Evolutionary conservation across 2,329 filamentous ascomycete species (phyloP).

Genomic region (Phyllosticta citrichinensis): DNA sequence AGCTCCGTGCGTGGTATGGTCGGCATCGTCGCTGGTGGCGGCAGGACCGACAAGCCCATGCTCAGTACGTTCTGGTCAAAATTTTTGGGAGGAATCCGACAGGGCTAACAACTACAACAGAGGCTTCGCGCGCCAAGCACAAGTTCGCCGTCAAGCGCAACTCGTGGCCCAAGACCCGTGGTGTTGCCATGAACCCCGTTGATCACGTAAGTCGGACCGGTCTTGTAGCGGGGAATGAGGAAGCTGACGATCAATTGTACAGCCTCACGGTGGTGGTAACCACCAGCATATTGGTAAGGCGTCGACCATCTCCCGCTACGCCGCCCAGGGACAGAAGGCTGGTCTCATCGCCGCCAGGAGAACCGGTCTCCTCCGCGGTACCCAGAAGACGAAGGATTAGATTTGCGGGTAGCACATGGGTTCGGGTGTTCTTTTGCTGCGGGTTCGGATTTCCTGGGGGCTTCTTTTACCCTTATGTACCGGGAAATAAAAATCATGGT

Average conservation of each 20-base stretch:
- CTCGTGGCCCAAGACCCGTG: slow-evolving; percentile 99
- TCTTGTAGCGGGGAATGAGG: slow-evolving; percentile 14
- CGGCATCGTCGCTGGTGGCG: slow-evolving; percentile 97
- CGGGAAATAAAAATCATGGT: slow-evolving; percentile 12
- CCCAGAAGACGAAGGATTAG: slow-evolving; percentile 96
- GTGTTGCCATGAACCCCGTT: slow-evolving; percentile 99
- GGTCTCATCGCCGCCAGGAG: slow-evolving; percentile 99
- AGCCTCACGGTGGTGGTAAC: slow-evolving; percentile 69
- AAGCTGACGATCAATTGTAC: slow-evolving; percentile 19
- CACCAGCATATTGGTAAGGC: slow-evolving; percentile 99
- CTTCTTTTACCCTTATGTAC: slow-evolving; percentile 11
- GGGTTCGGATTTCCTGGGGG: slow-evolving; percentile 11
- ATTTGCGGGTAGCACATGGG: slow-evolving; percentile 15
- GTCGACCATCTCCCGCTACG: slow-evolving; percentile 97
- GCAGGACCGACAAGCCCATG: slow-evolving; percentile 98
- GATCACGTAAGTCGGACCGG: slow-evolving; percentile 61
- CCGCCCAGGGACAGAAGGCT: slow-evolving; percentile 97
- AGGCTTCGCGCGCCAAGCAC: slow-evolving; percentile 99
- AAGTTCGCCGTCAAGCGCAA: slow-evolving; percentile 99
- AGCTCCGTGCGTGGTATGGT: slow-evolving; percentile 95
- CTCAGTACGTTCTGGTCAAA: slow-evolving; percentile 55
- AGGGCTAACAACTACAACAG: slow-evolving; percentile 44
- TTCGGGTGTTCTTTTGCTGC: slow-evolving; percentile 13
- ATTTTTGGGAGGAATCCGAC: slow-evolving; percentile 4
- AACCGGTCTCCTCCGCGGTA: slow-evolving; percentile 99